Base-by-base conservation (phyloP, 2,329 filamentous ascomycete genomes). In the Trichoderma aggressivum region DNA sequence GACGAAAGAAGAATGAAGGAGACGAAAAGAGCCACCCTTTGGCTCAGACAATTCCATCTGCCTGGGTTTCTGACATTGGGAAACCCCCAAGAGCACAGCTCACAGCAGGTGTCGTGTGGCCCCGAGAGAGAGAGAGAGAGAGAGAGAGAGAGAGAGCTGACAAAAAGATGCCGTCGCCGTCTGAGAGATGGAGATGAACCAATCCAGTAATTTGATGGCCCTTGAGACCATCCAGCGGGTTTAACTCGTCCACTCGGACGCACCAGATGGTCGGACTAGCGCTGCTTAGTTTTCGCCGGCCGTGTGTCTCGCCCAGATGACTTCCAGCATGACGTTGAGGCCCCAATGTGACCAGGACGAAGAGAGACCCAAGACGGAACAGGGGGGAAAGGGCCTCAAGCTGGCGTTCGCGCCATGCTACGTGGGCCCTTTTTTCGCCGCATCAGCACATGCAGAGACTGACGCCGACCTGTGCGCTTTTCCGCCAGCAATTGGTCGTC, bases 261-360 rank as follows among this genome's bases (percentile, higher is more conserved):
- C 39, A 32, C 28, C 30, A 43, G 50, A 43, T n/a, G 50, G 58
- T 0, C 59, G 32, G 30, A 11, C 32, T 63, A 55, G 60, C 28
- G 32, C 36, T 58, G 39, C 56, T 69, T 69, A 61, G 66, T 34
- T 64, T 59, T 71, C 53, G 56, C 62, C 53, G 62, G 62, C 36
- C 18, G 55, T 60, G 56, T 53, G 50, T 39, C 55, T 71, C 36
- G 55, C 61, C 62, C 69, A 71, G 58, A 67, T 71, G 71, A 74
- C 72, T 72, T 73, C 67, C 50, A 61, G 62, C 72, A 75, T 75
- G 74, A 75, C 74, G 74, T 75, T 73, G 72, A 70, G 70, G 70
- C 50, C 70, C 70, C 70, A 71, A 61, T 71, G 53, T 73, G 72
- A 74, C 73, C 72, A 72, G 56, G 71, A 64, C 53, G 32, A 66